phyloP scores from a whole-genome alignment of 192 early-diverging fungal species.

The Thamnidium elegans region DNA sequence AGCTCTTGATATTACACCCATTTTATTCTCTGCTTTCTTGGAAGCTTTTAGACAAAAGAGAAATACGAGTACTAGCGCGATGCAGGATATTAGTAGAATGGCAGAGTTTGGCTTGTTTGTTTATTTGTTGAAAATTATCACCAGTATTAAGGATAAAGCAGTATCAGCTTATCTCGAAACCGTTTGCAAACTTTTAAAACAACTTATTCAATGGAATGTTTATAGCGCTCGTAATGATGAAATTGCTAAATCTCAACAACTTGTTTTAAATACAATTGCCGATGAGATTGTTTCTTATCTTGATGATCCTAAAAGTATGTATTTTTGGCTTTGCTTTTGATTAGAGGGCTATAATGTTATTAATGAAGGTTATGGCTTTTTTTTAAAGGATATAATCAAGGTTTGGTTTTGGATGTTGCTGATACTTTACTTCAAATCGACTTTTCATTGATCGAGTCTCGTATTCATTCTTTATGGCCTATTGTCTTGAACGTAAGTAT shows the following conservation, averaged over 20 bases:
- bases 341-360: background rate
- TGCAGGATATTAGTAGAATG: slow-evolving; percentile 16
- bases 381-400: slow-evolving; percentile 15
- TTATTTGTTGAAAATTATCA: slow-evolving; percentile 12
- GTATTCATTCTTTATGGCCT: slow-evolving; percentile 29
- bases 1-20: slow-evolving; percentile 19
- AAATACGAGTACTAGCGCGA: too few relatives aligned
- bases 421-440: slow-evolving; percentile 26
- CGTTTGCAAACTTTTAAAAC: slow-evolving; percentile 5
- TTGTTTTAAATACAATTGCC: slow-evolving; percentile 2
- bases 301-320: background rate
- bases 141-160: background rate
- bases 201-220: slow-evolving; percentile 20
- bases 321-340: background rate
- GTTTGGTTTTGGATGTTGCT: slow-evolving; percentile 8
- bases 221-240: slow-evolving; percentile 26
- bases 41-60: slow-evolving; percentile 16
- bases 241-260: slow-evolving; percentile 20
- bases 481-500: slow-evolving; percentile 22
- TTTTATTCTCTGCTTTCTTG: slow-evolving; percentile 23
- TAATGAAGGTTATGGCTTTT: background rate
- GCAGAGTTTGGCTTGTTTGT: slow-evolving; percentile 33
- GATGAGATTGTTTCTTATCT: slow-evolving; percentile 12
- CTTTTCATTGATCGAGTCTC: slow-evolving; percentile 26
- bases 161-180: background rate